A percentile compares a stretch with the other conserved stretches of the same genome.
These are phyloP conservation scores for Williopsis jadinii DNA, from an alignment of 1,139 yeast species.

Conservation along the genomic window DNA sequence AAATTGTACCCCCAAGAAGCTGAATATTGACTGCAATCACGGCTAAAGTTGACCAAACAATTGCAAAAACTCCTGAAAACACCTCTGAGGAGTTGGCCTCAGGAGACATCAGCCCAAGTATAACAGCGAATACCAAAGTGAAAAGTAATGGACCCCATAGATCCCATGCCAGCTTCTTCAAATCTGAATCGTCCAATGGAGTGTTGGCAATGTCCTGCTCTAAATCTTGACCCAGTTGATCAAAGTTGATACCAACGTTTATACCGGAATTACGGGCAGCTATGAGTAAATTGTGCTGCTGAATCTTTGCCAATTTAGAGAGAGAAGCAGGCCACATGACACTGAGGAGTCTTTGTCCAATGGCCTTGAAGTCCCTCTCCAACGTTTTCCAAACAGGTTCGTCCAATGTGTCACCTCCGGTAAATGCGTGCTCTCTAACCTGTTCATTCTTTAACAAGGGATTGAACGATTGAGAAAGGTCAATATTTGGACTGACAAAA, in stretches of 20 bases:
- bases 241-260: constrained; percentile 31
- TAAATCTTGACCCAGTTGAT: constrained; percentile 27
- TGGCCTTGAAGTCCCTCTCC: constrained; percentile 58
- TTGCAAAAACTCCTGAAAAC: constrained; percentile 60
- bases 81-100: constrained; percentile 34
- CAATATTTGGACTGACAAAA: constrained; percentile 20
- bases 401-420: constrained; percentile 81
- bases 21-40: constrained; percentile 62
- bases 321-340: constrained; percentile 68
- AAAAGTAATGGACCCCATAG: constrained; percentile 86
- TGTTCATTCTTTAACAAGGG: constrained; percentile 36
- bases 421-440: constrained; percentile 62
- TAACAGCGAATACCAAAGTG: constrained; percentile 55
- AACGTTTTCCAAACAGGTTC: constrained; percentile 73
- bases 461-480: constrained; percentile 16
- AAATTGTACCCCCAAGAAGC: constrained; percentile 64
- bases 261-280: constrained; percentile 42
- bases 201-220: constrained; percentile 19
- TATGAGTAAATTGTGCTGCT: constrained; percentile 36
- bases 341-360: constrained; percentile 55
- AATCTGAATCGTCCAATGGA: constrained; percentile 20
- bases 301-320: constrained; percentile 35
- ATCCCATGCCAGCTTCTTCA: constrained; percentile 62
- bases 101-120: constrained; percentile 35
- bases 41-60: constrained; percentile 49